These are phyloP conservation scores for Otatea glauca DNA, from an alignment of 176 grass and related monocot genomes.

Conservation along the genomic window DNA sequence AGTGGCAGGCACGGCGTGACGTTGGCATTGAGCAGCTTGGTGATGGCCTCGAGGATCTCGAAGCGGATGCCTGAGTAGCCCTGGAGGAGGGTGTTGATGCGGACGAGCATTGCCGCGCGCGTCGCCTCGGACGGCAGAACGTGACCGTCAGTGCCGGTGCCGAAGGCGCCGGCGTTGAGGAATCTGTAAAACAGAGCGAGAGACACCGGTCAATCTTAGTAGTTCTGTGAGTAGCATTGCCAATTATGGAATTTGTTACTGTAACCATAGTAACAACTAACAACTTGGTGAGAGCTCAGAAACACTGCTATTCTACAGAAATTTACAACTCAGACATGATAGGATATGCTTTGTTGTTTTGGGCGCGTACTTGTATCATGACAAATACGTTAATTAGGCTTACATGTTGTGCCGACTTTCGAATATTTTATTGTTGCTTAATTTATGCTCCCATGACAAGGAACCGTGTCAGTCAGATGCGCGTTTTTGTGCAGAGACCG, in stretches of 20 bases:
- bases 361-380: background rate
- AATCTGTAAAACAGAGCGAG: conserved; percentile 43
- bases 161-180: conserved; percentile 80
- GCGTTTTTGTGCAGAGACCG: background rate
- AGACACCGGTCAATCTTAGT: conserved; percentile 7
- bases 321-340: background rate
- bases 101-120: conserved; percentile 79
- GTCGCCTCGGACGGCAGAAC: conserved; percentile 62
- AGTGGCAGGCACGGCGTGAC: conserved; percentile 80
- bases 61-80: conserved; percentile 91
- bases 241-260: background rate
- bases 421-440: background rate
- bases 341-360: background rate
- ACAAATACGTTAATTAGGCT: background rate
- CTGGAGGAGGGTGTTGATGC: conserved; percentile 88
- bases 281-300: background rate
- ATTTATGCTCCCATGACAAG: background rate
- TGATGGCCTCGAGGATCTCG: conserved; percentile 85
- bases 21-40: conserved; percentile 77
- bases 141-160: conserved; percentile 59
- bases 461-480: background rate
- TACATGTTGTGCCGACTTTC: background rate
- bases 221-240: background rate
- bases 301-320: background rate
- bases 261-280: background rate